phyloP scores from a whole-genome alignment of 2,329 filamentous ascomycete species.

The Diatrype stigma region DNA sequence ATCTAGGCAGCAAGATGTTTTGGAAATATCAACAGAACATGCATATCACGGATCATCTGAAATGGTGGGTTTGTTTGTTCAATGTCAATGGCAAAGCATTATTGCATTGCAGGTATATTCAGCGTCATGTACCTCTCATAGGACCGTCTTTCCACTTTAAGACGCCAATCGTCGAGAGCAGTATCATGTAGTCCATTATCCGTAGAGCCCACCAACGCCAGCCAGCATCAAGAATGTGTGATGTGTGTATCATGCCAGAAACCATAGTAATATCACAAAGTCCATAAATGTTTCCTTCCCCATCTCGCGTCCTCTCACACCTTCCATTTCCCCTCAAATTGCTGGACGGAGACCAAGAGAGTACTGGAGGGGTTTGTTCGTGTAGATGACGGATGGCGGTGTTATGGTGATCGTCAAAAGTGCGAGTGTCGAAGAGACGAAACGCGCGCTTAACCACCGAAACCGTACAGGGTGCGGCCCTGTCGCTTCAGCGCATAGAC shows the following conservation, averaged over 20 bases:
- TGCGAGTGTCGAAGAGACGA: neutral
- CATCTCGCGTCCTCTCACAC: neutral
- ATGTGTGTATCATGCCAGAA: slow-evolving; percentile 29
- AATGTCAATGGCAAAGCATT: slow-evolving; percentile 16
- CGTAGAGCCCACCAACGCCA: slow-evolving; percentile 27
- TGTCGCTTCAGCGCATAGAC: slow-evolving; percentile 62
- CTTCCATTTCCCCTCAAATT: neutral
- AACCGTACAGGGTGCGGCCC: slow-evolving; percentile 64
- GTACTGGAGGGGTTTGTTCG: neutral
- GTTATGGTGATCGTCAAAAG: neutral
- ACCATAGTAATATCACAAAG: slow-evolving; percentile 2
- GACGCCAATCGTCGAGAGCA: slow-evolving; percentile 19
- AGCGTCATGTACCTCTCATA: slow-evolving; percentile 18
- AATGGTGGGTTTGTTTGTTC: slow-evolving; percentile 5
- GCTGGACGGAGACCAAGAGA: neutral
- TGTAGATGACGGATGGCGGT: neutral
- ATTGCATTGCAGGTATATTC: slow-evolving; percentile 22
- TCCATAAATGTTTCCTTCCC: neutral
- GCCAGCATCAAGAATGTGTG: slow-evolving; percentile 21
- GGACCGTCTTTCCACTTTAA: slow-evolving; percentile 13
- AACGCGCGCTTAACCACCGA: slow-evolving; percentile 52
- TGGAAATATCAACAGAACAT: too few relatives aligned
- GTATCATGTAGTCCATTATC: slow-evolving; percentile 24
- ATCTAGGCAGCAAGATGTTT: too few relatives aligned
- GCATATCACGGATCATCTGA: too few relatives aligned